Base-by-base conservation (phyloP, 2,329 filamentous ascomycete genomes). In the Neofusicoccum sp. region DNA sequence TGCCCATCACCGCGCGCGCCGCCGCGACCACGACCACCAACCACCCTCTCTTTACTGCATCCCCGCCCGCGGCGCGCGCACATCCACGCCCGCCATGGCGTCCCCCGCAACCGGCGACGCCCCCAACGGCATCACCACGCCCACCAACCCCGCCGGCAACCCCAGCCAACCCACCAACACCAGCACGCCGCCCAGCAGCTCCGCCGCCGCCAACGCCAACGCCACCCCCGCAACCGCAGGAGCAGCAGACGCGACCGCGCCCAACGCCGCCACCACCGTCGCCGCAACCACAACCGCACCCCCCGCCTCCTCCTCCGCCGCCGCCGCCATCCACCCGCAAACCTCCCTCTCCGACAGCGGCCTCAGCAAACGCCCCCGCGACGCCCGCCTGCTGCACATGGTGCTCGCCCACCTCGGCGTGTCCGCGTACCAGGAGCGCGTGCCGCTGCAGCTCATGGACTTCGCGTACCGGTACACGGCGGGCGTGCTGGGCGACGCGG, bases 381-480 rank as follows among this genome's bases (percentile, higher is more conserved):
- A 95, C 74, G 85, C 88, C 14, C 87, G 90, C 69, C 86, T 91
- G 12, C 85, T 95, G 68, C 90, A 93, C 76, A 85, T 93, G 16
- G 84, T 95, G 56, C 86, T 95, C 51, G 88, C 87, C 20, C 89
- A 88, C 6, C 88, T 92, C 68, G 90, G 90, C 70, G 89, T 93
- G 8, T 87, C 88, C 4, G 82, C 87, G 41, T 95, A 91, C 80
- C 90, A 93, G 73, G 85, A 89, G 73, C 89, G 90, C 69, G 90
- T 95, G 1, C 90, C 90, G 0, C 83, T 93, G 0, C 86, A 93
- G 62, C 86, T 95, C 51, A 86, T 95, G 72, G 90, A 95, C 66
- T 93, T 93, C 71, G 89, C 90, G 51, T 95, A 95, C 82, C 86
- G 90, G 38, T 90, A 92, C 80, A 90, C 88, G 8, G 86, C 86